Evolutionary conservation across 2,329 filamentous ascomycete species (phyloP), one percentile per base, ranked within the genome.

Genomic region (Colletotrichum abscissum): DNA sequence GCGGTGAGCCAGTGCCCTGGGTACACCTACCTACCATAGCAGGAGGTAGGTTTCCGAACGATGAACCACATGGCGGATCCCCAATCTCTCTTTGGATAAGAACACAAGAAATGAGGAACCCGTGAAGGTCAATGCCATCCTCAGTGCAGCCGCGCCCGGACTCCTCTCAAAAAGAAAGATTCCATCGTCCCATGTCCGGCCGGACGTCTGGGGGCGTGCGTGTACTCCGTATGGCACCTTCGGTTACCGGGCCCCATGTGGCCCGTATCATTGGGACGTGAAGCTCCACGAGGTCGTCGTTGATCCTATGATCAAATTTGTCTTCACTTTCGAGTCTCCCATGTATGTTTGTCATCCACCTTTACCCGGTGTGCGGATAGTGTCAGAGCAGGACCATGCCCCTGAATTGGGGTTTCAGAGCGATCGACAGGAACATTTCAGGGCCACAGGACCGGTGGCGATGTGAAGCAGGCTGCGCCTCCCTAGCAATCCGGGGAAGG

Each of bases 61-160:
- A 22, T 4, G n/a, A 62, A 67, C 57, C 71, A 74, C 71, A 74
- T 74, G 71, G 68, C 38, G 12, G 42, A 72, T 72, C 49, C 24
- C 12, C 4, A 57, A 56, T 56, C 11, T 74, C 68, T 72, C 62
- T 58, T 72, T 74, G 71, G 71, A 67, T 52, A 64, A 38, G 42
- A 64, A 14, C 54, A 14, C 30, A 11, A 14, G 33, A 38, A 67
- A 19, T 46, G 7, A 42, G 38, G 16, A n/a, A 22, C 8, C 42
- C 19, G 9, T 11, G 16, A 59, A 42, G 66, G 59, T 56, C 66
- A 73, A 70, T 64, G 67, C 60, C 65, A 67, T 11, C 33, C 70
- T 66, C 55, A 56, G 69, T 35, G 64, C 38, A 28, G 38, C 38
- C 64, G 28, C 19, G 42, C 42, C 42, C 42, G 42, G 42, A 49